These are phyloP conservation scores for Dactylellina parvicollis DNA, from an alignment of 2,329 filamentous ascomycete genomes.

Conservation along the genomic window DNA sequence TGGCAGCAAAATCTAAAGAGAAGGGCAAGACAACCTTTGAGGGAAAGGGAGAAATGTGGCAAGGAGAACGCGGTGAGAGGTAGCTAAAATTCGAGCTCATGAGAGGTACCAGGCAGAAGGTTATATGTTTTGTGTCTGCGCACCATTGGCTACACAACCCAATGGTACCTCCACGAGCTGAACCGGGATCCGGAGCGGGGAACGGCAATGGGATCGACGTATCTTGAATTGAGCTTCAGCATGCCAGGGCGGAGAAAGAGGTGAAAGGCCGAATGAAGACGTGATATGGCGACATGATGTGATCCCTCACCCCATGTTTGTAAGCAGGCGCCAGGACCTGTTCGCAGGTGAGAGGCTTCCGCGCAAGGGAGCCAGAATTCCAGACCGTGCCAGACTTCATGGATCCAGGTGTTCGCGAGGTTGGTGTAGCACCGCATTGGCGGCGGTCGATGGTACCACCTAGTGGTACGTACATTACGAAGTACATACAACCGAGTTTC, in stretches of 20 bases:
- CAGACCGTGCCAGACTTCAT: not conserved
- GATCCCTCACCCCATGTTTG: not conserved
- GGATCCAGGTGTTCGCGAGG: slow-evolving; percentile 10
- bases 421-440: slow-evolving; percentile 42
- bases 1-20: not conserved
- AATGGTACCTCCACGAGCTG: not conserved
- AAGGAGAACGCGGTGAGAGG: not conserved
- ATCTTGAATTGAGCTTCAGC: not conserved
- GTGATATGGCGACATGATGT: slow-evolving; percentile 50
- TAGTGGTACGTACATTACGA: not conserved
- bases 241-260: slow-evolving; percentile 9
- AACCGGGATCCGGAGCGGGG: slow-evolving; percentile 3
- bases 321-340: slow-evolving; percentile 5
- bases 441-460: not conserved
- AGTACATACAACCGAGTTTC: not conserved
- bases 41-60: not conserved
- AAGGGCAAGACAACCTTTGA: not conserved
- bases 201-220: slow-evolving; percentile 15
- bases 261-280: slow-evolving; percentile 11
- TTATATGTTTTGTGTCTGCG: slow-evolving; percentile 26
- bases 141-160: not conserved
- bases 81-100: not conserved
- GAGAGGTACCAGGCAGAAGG: slow-evolving; percentile 24
- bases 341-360: not conserved
- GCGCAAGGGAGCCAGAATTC: not conserved